A percentile compares a stretch with the other conserved stretches of the same genome.
phyloP scores from a whole-genome alignment of 1,284 basidiomycete genomes.

The Trichosporon asahii region DNA sequence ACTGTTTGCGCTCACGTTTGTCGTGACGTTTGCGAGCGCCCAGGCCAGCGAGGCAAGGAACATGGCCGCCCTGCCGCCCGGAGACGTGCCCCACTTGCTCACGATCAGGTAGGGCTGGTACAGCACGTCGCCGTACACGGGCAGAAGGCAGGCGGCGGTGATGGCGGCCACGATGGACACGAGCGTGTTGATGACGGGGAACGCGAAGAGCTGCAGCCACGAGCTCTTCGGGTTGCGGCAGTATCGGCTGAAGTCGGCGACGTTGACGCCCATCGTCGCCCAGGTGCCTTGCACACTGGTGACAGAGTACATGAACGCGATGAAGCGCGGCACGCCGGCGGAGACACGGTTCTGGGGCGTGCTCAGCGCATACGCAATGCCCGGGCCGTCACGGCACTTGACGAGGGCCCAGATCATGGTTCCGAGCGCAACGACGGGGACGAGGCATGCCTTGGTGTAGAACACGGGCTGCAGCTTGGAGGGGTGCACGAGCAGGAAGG shows the following conservation, averaged over 20 bases:
- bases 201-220: slow-evolving; percentile 21
- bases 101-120: slow-evolving; percentile 36
- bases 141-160: slow-evolving; percentile 17
- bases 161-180: slow-evolving; percentile 49
- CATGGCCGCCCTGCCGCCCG: slow-evolving; percentile 57
- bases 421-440: slow-evolving; percentile 63
- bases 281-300: slow-evolving; percentile 21
- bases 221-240: slow-evolving; percentile 14
- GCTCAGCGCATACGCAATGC: slow-evolving; percentile 56
- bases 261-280: slow-evolving; percentile 23
- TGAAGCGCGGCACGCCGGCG: slow-evolving; percentile 15
- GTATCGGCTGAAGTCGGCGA: slow-evolving; percentile 26
- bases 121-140: slow-evolving; percentile 57
- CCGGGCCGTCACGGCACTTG: slow-evolving; percentile 48
- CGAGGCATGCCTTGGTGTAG: slow-evolving; percentile 60
- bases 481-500: slow-evolving; percentile 68
- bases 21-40: slow-evolving; percentile 65
- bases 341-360: slow-evolving; percentile 12
- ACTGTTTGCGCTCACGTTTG: slow-evolving; percentile 67
- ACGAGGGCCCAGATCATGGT: slow-evolving; percentile 62
- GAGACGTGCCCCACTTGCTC: slow-evolving; percentile 22
- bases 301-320: slow-evolving; percentile 25
- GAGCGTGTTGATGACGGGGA: slow-evolving; percentile 21
- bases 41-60: slow-evolving; percentile 73
- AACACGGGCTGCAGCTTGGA: slow-evolving; percentile 69